Conservation (phyloP, 2,329 filamentous ascomycete genomes). For the Diplodia mutila region DNA sequence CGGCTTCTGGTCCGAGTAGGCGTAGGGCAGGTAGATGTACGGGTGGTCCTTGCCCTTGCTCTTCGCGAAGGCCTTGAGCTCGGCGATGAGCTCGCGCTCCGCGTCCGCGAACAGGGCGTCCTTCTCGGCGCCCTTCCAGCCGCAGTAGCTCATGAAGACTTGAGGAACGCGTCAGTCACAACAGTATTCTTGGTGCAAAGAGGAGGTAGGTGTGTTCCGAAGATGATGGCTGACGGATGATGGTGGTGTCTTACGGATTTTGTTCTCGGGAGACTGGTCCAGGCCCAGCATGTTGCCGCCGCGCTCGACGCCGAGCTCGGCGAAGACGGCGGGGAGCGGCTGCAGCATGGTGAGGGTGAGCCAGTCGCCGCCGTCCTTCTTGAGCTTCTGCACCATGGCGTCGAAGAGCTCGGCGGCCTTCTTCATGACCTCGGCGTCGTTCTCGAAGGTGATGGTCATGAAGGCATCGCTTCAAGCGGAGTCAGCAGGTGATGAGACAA, state of each 20-base stretch:
- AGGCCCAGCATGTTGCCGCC: constrained; percentile 33
- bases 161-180: background rate
- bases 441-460: constrained; percentile 37
- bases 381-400: constrained; percentile 42
- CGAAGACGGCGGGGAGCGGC: constrained; percentile 28
- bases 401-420: constrained; percentile 47
- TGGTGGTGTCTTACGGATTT: constrained; percentile 20
- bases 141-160: constrained; percentile 19
- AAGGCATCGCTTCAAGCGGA: constrained; percentile 29
- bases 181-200: too few species aligned
- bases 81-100: background rate
- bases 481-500: background rate
- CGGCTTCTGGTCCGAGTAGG: constrained; percentile 27
- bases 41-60: constrained; percentile 16
- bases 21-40: constrained; percentile 24
- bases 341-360: constrained; percentile 30
- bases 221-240: too few species aligned
- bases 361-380: constrained; percentile 28
- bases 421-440: constrained; percentile 41
- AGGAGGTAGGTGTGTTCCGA: too few species aligned
- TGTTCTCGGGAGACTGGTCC: constrained; percentile 29
- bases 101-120: constrained; percentile 4
- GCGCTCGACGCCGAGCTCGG: constrained; percentile 6
- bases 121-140: constrained; percentile 23
- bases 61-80: background rate